Percentiles rank a stretch among this genome's conserved stretches.
phyloP scores from a whole-genome alignment of 2,329 filamentous ascomycete genomes.

The Diaporthe sp. region DNA sequence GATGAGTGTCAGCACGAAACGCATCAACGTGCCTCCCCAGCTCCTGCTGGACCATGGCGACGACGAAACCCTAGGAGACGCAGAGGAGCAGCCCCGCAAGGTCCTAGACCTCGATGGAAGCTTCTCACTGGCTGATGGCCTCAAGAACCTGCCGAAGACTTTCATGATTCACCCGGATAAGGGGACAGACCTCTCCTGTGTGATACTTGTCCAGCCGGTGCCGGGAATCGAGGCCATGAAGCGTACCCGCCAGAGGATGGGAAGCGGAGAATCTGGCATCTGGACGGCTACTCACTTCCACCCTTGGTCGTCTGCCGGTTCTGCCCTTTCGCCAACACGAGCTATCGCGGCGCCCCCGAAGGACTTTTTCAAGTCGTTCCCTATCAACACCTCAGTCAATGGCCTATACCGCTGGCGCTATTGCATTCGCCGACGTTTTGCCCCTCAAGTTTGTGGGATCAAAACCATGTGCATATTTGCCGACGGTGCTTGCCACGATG shows the following conservation, averaged over 20 bases:
- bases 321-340: conserved; percentile 20
- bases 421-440: conserved; percentile 23
- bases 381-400: conserved; percentile 20
- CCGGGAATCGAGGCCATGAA: conserved; percentile 3
- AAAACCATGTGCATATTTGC: conserved; percentile 29
- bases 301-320: conserved; percentile 21
- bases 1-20: conserved; percentile 29
- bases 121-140: conserved; percentile 25
- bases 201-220: conserved; percentile 24
- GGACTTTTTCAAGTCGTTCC: conserved; percentile 15
- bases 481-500: not conserved
- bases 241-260: conserved; percentile 21
- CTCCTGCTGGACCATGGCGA: conserved; percentile 13
- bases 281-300: conserved; percentile 28
- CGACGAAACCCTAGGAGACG: conserved; percentile 2
- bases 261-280: conserved; percentile 17
- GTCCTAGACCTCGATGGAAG: conserved; percentile 22
- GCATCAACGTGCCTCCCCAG: conserved; percentile 23
- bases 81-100: conserved; percentile 28
- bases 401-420: conserved; percentile 15
- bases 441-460: conserved; percentile 21
- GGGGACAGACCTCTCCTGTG: conserved; percentile 12
- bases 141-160: conserved; percentile 16
- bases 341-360: conserved; percentile 7
- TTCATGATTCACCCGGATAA: conserved; percentile 19